These are phyloP conservation scores for Stereocaulon alpinum DNA, from an alignment of 495 filamentous ascomycete species.

Conservation along the genomic window DNA sequence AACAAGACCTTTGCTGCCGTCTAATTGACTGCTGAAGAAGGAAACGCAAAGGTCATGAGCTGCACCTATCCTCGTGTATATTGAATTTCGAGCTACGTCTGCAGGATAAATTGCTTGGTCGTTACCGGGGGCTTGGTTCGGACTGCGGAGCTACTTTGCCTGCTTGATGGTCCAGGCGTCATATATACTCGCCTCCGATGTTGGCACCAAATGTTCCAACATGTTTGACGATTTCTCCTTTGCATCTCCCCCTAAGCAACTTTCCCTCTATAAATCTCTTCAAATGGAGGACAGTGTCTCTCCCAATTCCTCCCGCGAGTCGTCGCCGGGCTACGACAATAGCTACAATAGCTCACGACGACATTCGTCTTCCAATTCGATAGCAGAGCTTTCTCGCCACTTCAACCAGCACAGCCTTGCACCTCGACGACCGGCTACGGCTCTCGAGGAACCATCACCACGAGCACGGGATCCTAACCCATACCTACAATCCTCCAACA, in stretches of 20 bases:
- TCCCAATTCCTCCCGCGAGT: slow-evolving; percentile 10
- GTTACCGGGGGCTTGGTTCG: not conserved
- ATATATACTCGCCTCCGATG: not conserved
- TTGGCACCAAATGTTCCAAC: not conserved
- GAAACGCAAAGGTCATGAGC: not conserved
- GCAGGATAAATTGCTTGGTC: not conserved
- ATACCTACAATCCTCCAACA: slow-evolving; percentile 5
- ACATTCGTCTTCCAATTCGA: not conserved
- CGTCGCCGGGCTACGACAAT: slow-evolving; percentile 8
- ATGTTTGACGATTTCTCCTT: slow-evolving; percentile 17
- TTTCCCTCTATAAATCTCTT: not conserved
- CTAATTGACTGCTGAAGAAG: not conserved
- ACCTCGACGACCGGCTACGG: slow-evolving; percentile 1
- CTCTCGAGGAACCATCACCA: not conserved
- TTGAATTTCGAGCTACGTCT: not conserved
- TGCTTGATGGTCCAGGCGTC: not conserved
- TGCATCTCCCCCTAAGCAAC: slow-evolving; percentile 7
- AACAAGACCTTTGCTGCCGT: not conserved
- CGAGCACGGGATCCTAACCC: slow-evolving; percentile 5
- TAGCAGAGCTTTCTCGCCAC: slow-evolving; percentile 18
- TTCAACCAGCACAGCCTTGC: slow-evolving; percentile 15
- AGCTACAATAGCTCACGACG: not conserved
- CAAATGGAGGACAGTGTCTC: slow-evolving; percentile 16
- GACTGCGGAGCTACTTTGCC: not conserved
- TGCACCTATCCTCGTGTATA: not conserved